Evolutionary conservation across 805 yeast genomes (phyloP).

Genomic region (Teunomyces stri): DNA sequence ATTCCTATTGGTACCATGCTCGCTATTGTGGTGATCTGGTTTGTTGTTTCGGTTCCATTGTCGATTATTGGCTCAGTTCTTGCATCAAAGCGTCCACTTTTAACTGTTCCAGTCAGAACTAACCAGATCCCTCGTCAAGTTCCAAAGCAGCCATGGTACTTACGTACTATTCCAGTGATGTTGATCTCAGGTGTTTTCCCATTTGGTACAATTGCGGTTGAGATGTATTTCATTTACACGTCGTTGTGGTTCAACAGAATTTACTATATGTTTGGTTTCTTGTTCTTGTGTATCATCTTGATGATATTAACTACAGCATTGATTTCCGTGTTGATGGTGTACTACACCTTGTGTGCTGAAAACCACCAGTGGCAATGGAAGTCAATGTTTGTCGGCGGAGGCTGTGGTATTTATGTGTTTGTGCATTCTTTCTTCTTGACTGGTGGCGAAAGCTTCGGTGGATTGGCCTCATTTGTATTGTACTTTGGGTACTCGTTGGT

Average conservation of each 20-base stretch:
- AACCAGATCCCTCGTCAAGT: slow-evolving; percentile 96
- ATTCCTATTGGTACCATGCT: slow-evolving; percentile 89
- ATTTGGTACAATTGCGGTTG: slow-evolving; percentile 91
- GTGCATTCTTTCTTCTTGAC: slow-evolving; percentile 77
- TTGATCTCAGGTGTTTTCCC: slow-evolving; percentile 88
- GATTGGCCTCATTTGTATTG: slow-evolving; percentile 70
- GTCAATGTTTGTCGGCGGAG: slow-evolving; percentile 81
- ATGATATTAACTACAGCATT: slow-evolving; percentile 79
- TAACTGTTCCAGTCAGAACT: slow-evolving; percentile 78
- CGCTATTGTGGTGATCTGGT: slow-evolving; percentile 82
- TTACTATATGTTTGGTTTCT: slow-evolving; percentile 96
- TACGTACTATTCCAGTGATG: slow-evolving; percentile 64
- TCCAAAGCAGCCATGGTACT: slow-evolving; percentile 85
- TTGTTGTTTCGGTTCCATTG: slow-evolving; percentile 77
- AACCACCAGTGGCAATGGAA: slow-evolving; percentile 99
- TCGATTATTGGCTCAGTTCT: slow-evolving; percentile 79
- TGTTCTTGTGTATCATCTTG: slow-evolving; percentile 81
- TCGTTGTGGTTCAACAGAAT: slow-evolving; percentile 93
- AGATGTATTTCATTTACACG: slow-evolving; percentile 86
- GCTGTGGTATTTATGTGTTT: slow-evolving; percentile 82
- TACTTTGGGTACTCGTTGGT: slow-evolving; percentile 81
- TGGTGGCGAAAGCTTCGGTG: slow-evolving; percentile 61
- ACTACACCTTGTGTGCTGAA: slow-evolving; percentile 83
- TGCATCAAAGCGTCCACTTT: slow-evolving; percentile 60
- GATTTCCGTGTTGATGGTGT: slow-evolving; percentile 76